phyloP scores from a whole-genome alignment of 805 yeast species.

The Maudiozyma barnettii region DNA sequence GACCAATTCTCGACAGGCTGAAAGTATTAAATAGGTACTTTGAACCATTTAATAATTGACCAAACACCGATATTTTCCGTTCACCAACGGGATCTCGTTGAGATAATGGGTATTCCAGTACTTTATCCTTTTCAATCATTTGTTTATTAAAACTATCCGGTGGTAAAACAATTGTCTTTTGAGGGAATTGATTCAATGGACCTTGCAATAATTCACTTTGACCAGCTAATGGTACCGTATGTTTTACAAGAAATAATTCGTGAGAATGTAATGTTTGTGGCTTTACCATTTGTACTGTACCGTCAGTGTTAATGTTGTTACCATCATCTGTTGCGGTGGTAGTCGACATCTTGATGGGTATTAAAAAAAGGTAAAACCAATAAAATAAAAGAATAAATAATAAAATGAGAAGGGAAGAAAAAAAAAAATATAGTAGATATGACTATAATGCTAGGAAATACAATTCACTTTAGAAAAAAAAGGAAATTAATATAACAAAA shows the following conservation, averaged over 20 bases:
- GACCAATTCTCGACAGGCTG: conserved; percentile 32
- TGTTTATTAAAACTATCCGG: conserved; percentile 9
- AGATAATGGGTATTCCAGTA: conserved; percentile 12
- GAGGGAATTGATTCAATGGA: conserved; percentile 16
- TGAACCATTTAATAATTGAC: conserved; percentile 32
- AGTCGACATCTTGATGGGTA: no score
- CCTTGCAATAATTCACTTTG: conserved; percentile 17
- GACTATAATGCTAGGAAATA: no score
- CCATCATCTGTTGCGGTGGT: no score
- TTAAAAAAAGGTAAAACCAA: no score
- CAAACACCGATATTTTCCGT: conserved; percentile 33
- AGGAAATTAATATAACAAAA: no score
- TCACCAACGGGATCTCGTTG: conserved; percentile 39
- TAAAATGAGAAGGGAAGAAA: no score
- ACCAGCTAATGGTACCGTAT: conserved; percentile 11
- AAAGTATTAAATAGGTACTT: conserved; percentile 34
- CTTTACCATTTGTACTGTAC: background rate
- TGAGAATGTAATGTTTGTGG: conserved; percentile 8
- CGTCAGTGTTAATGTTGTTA: background rate
- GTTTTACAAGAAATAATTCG: conserved; percentile 19
- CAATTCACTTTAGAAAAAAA: no score
- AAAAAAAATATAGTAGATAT: no score
- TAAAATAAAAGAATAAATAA: no score
- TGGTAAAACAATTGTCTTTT: conserved; percentile 12
- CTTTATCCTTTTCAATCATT: conserved; percentile 1